Conservation (phyloP, 2,329 filamentous ascomycete genomes). For the Akanthomyces lecanii region DNA sequence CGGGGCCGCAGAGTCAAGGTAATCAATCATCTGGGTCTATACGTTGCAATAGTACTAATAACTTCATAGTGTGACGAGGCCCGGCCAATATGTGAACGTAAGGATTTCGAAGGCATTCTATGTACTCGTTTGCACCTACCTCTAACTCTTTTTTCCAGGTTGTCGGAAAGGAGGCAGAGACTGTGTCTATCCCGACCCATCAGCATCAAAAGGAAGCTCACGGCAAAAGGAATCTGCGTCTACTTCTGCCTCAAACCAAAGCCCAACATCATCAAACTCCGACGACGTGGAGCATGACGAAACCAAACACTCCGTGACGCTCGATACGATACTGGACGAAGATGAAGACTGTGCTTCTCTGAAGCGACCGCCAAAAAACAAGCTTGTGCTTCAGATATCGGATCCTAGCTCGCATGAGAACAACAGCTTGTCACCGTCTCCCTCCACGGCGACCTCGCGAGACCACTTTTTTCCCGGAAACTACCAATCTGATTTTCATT, state of each 20-base stretch:
- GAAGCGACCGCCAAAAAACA: slow-evolving; percentile 24
- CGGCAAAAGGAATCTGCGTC: slow-evolving; percentile 37
- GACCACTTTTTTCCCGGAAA: neutral
- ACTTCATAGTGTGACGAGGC: slow-evolving; percentile 78
- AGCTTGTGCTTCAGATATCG: slow-evolving; percentile 44
- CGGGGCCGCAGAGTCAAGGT: slow-evolving; percentile 81
- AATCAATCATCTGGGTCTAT: slow-evolving; percentile 22
- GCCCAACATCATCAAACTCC: slow-evolving; percentile 51
- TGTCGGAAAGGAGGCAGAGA: slow-evolving; percentile 90
- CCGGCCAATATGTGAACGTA: slow-evolving; percentile 79
- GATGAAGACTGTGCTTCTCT: slow-evolving; percentile 37
- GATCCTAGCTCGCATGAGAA: slow-evolving; percentile 51
- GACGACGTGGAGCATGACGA: slow-evolving; percentile 38
- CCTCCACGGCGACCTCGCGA: slow-evolving; percentile 36
- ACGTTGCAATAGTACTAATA: slow-evolving; percentile 15
- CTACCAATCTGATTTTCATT: slow-evolving; percentile 25
- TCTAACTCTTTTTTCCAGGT: slow-evolving; percentile 46
- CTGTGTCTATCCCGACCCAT: slow-evolving; percentile 79
- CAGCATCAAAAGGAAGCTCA: slow-evolving; percentile 39
- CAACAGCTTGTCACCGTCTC: slow-evolving; percentile 50
- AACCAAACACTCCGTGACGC: slow-evolving; percentile 29
- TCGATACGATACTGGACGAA: slow-evolving; percentile 54
- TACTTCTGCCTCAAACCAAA: slow-evolving; percentile 33
- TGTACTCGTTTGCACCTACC: slow-evolving; percentile 18
- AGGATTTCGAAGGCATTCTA: slow-evolving; percentile 24